Evolutionary conservation across 305 asterid genomes (phyloP), one percentile per base, ranked within the genome.

Genomic region (Solanum aculeatissimum): DNA sequence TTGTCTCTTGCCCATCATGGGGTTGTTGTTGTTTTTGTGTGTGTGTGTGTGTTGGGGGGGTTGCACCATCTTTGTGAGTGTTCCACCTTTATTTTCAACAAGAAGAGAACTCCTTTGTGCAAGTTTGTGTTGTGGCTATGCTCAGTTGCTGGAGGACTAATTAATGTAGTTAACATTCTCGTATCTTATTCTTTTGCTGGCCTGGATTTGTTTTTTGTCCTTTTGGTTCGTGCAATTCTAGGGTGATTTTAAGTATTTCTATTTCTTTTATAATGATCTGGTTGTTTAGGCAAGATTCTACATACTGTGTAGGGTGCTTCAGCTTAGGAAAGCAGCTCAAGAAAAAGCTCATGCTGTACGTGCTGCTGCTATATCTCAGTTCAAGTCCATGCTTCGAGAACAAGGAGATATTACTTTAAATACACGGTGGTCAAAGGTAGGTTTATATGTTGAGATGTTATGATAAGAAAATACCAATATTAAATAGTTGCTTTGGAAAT

Each of bases 341-440:
- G 97, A 95, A 90, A 94, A 89, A 89, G 93, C 92, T 83, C 95
- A 90, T 84, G 98, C 98, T 82, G 92, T 85, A 84, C 95, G 94
- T 84, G 95, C 95, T 86, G 94, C 94, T 88, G 89, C 91, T 51
- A 77, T 89, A 80, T 93, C 94, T 85, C 86, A 85, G 89, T 97
- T 97, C 90, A 97, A 89, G 91, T 92, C 92, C 72, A 90, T 97
- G 98, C 98, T 97, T 70, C 90, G 87, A 86, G 99, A 95, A 65
- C 93, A 83, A 38, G 94, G 89, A 89, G 94, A 91, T 83, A 86
- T 97, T 85, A 90, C 93, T 83, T 89, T 90, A 81, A 89, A 77
- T 85, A 92, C 98, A 53, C 95, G 98, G 84, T 97, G 99, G 99
- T 97, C 98, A 65, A 97, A 93, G 98, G 99, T 95, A 86, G 65